Base-by-base conservation (phyloP, 1,284 basidiomycete species). In the Meripilus lineatus region DNA sequence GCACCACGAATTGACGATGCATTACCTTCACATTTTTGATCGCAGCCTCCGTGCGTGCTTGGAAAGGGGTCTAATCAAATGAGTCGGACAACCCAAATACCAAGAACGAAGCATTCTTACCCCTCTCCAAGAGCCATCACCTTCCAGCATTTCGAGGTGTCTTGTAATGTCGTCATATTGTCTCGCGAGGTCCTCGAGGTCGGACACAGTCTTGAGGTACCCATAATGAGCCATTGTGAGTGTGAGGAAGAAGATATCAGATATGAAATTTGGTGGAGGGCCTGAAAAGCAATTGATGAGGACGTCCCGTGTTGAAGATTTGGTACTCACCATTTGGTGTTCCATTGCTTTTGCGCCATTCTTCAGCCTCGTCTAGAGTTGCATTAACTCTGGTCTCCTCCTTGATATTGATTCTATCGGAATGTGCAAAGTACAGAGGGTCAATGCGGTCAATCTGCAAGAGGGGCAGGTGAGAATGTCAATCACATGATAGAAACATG, bases 361-460 rank as follows among this genome's bases (percentile, higher is more conserved):
- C 68, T 32, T 79, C 71, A 0, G 86, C 87, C 57, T 96, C 92
- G 48, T 89, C 85, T 51, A 82, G 85, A 0, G 89, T 91, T 0
- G 90, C 92, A 53, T 91, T 92, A 50, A 97, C 87, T 43, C 93
- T 84, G 0, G 93, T 97, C 61, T 95, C 91, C 3, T 97, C 93
- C 20, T 68, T 75, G 5, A 94, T 67, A 52, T 89, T 74, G 32
- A 97, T 75, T 7, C 91, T 75, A 14, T 70, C 64, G 3, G 85
- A 85, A 47, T 76, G 75, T 13, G 80, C 80, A 55, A 84, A 93
- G 64, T 88, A 99, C 17, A 84, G 68, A 3, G 83, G 71, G 58
- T 99, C 94, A 44, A 99, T 90, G 44, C 90, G 87, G 62, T 98
- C 90, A 56, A 96, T 84, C 89, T 94, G 42, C 32, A 33, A 13